Evolutionary conservation across 129 eudicot genomes (phyloP).

Genomic region (Lactuca sativa): DNA sequence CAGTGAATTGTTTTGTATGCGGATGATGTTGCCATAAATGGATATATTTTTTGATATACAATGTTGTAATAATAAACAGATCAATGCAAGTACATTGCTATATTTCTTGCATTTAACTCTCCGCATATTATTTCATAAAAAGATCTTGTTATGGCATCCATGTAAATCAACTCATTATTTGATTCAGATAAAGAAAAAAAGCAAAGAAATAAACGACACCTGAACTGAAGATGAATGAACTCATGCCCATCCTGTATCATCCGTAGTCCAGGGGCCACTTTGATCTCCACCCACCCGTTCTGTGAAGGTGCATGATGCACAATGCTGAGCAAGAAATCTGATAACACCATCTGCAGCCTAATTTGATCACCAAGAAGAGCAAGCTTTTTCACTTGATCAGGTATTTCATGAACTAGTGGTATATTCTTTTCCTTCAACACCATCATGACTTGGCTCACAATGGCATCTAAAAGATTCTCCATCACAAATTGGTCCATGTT

Average conservation of each 20-base stretch:
- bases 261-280: conserved; percentile 47
- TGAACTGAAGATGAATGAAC: conserved; percentile 52
- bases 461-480: conserved; percentile 57
- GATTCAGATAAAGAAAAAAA: background rate
- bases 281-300: conserved; percentile 69
- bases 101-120: too few species aligned
- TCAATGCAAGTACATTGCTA: too few species aligned
- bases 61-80: too few species aligned
- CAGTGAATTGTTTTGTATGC: too few species aligned
- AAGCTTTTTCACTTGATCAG: conserved; percentile 44
- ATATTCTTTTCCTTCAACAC: conserved; percentile 52
- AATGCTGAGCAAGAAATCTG: conserved; percentile 53
- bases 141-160: too few species aligned
- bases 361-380: conserved; percentile 49
- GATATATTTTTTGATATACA: too few species aligned
- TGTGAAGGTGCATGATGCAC: conserved; percentile 53
- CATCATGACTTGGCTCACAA: conserved; percentile 67
- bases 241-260: conserved; percentile 55
- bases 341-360: conserved; percentile 57
- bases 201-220: conserved; percentile 28
- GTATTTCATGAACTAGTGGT: conserved; percentile 53
- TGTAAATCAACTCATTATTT: too few species aligned
- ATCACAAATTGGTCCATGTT: conserved; percentile 48
- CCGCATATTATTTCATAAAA: too few species aligned
- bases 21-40: too few species aligned